Base-by-base conservation (phyloP, 192 early-diverging fungal genomes). In the Coemansia sp. region DNA sequence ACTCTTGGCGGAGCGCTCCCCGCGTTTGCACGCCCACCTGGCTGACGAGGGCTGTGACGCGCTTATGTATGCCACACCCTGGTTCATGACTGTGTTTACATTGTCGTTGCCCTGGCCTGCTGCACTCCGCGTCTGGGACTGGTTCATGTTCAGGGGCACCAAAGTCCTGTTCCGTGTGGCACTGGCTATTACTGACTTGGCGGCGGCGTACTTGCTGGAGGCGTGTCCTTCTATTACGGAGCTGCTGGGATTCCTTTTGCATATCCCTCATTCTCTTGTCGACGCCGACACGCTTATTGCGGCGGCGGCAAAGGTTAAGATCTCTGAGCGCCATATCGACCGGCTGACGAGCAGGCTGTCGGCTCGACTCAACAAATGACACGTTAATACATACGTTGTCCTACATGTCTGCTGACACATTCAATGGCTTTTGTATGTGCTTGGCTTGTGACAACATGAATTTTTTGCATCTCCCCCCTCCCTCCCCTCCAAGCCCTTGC, bases 31-130 rank as follows among this genome's bases (percentile, higher is more conserved):
- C 9, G 82, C 78, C 21, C 90, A 95, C 69, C 69, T 96, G 81
- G 85, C 81, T 13, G 68, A 82, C 40, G 89, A 96, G 64, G 92
- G 92, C 40, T 88, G 96, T 38, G 81, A 86, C 26, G 94, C 94
- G 6, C 74, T 97, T 39, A 96, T 93, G 91, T 98, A 94, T 50
- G 91, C 93, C 30, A 91, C 96, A 4, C 91, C 92, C 37, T 98
- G 96, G 96, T 96, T 97, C 63, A 80, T 98, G 78, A 96, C 96
- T 0, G 73, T 93, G 6, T 98, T 92, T 66, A 97, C 95, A 4
- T 84, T 91, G 82, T 81, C 90, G 16, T 75, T 97, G 42, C 95
- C 95, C 17, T 98, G 96, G 96, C 77, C 86, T 3, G 87, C 94
- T 3, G 94, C 92, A 2, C 79, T 98, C 42, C 82, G 94, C 14